Evolutionary conservation across 441 rosid species (phyloP), one percentile per base, ranked within the genome.

Genomic region (Codiaeum variegatum): DNA sequence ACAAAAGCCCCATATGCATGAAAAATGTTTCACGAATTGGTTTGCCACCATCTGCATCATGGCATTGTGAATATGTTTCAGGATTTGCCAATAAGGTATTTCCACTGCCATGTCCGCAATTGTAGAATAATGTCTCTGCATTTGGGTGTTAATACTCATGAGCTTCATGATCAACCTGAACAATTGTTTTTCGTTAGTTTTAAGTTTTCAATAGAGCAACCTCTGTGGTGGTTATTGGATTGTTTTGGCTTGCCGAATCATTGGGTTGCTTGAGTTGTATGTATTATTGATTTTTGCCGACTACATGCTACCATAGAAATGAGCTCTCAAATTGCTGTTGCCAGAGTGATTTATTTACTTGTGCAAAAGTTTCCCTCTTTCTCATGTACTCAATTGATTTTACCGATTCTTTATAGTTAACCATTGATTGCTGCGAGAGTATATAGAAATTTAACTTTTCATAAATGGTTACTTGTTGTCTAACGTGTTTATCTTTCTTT

Each of bases 1-100:
- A 90, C 90, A 13, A 90, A 86, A 83, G 93, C 95, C 34, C 96
- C 97, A 0, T 92, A 67, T 92, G 97, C 80, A 83, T 94, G 78
- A 87, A 77, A 84, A 94, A 94, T 77, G 82, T 94, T 63, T 86
- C 88, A 6, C 69, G 88, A 6, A 66, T 80, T 11, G 97, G 97
- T 10, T 73, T 90, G 66, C 71, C 75, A 1, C 47, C 85, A 1
- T 73, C 81, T 4, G 83, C 79, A 18, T 73, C 80, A 63, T 94
- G 98, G 98, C 92, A 84, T 58, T 94, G 98, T 70, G 86, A 90
- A 76, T 88, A 80, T 75, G 78, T 94, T 70, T 85, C 94, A 0
- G 98, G 98, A 46, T 87, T 78, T 38, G 73, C 88, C 0, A 72
- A 77, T 65, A 78, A 77, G 0, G 91, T 92, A 7, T 83, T 76